Evolutionary conservation across 108 stramenopile species (phyloP).

Genomic region (Fistulifera pelliculosa): DNA sequence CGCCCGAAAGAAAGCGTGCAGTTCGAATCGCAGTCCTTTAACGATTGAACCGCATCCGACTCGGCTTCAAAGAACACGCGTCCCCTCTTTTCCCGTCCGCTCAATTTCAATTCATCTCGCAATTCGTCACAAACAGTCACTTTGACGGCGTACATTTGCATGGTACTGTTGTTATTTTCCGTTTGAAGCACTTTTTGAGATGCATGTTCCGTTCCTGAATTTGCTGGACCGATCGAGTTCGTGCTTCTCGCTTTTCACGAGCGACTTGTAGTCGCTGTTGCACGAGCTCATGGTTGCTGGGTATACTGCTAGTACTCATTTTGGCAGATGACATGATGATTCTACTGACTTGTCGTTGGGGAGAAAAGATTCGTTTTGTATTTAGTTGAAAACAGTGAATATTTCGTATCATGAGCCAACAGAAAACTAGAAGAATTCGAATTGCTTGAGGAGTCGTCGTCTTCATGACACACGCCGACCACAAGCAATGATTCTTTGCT

Average conservation of each 20-base stretch:
- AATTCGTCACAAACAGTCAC: conserved; percentile 57
- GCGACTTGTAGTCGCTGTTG: conserved; percentile 42
- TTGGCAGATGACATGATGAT: no score
- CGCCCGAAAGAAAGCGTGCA: conserved; percentile 71
- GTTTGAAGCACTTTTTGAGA: conserved; percentile 29
- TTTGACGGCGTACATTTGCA: conserved; percentile 57
- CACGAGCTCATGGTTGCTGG: conserved; percentile 49
- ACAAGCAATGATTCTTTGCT: no score
- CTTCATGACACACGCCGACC: no score
- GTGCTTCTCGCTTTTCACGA: conserved; percentile 32
- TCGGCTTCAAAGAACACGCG: conserved; percentile 67
- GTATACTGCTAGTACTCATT: no score
- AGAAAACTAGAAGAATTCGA: no score
- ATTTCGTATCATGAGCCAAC: no score
- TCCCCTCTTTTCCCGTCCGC: conserved; percentile 78
- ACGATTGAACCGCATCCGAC: conserved; percentile 30
- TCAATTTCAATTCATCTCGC: conserved; percentile 57
- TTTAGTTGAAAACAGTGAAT: no score
- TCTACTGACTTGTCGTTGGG: no score
- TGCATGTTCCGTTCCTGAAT: conserved; percentile 35
- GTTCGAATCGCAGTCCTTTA: conserved; percentile 54
- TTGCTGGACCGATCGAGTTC: conserved; percentile 36
- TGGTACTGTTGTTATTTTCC: background rate
- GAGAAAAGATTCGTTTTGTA: no score
- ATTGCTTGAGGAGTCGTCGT: no score